Percentiles rank a stretch among this genome's conserved stretches.
phyloP scores from a whole-genome alignment of 495 filamentous ascomycete species.

The Rusavskia elegans region DNA sequence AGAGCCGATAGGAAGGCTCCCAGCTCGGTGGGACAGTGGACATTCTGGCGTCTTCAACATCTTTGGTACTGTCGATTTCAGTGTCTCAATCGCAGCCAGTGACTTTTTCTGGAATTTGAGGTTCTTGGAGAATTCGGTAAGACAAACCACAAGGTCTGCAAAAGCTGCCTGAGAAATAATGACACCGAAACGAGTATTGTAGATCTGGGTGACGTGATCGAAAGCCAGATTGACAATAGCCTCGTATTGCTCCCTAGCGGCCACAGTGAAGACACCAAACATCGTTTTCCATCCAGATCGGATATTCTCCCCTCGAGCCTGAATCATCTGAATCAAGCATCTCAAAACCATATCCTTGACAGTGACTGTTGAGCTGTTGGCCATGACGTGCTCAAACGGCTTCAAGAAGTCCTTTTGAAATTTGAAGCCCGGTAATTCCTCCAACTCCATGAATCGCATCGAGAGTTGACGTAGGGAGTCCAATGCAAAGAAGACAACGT shows the following conservation, averaged over 20 bases:
- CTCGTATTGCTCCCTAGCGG: constrained; percentile 84
- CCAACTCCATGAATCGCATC: constrained; percentile 97
- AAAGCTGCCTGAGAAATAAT: constrained; percentile 95
- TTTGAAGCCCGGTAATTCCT: constrained; percentile 95
- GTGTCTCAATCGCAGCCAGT: constrained; percentile 82
- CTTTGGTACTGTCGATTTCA: constrained; percentile 78
- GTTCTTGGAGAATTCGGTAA: constrained; percentile 98
- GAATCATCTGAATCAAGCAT: constrained; percentile 98
- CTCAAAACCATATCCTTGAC: constrained; percentile 97
- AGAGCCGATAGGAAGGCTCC: constrained; percentile 19
- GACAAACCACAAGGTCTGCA: constrained; percentile 84
- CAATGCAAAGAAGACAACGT: constrained; percentile 90
- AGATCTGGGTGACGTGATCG: constrained; percentile 95
- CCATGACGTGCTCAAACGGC: constrained; percentile 94
- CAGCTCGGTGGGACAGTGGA: constrained; percentile 53
- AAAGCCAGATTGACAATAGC: constrained; percentile 91
- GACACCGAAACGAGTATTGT: constrained; percentile 89
- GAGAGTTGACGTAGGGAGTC: constrained; percentile 89
- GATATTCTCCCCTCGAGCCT: constrained; percentile 88
- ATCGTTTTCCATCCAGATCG: constrained; percentile 97
- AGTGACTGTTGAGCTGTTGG: constrained; percentile 70
- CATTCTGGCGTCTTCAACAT: constrained; percentile 97
- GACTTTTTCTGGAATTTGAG: constrained; percentile 95
- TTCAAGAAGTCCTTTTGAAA: constrained; percentile 99
- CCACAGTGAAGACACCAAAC: constrained; percentile 97